Evolutionary conservation across 805 yeast genomes (phyloP).

Genomic region (Grigorovia yakushimaensis): DNA sequence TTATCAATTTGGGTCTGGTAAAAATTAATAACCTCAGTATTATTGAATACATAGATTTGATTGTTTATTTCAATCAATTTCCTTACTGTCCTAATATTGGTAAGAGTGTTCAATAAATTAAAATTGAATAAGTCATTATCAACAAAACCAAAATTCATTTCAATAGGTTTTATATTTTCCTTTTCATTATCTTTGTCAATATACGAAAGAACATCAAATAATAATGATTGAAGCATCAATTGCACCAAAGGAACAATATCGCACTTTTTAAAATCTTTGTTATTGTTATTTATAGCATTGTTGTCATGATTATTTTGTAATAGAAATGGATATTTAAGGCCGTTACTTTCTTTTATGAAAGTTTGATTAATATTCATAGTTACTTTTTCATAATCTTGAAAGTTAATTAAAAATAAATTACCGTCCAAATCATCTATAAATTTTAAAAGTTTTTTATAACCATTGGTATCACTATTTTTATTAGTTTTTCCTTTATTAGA

Average conservation of each 20-base stretch:
- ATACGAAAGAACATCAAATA: not conserved
- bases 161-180: not conserved
- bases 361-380: too few species aligned
- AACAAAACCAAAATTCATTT: not conserved
- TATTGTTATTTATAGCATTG: too few species aligned
- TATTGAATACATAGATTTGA: not conserved
- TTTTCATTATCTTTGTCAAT: too few species aligned
- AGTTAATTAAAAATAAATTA: too few species aligned
- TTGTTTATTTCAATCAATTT: not conserved
- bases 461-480: too few species aligned
- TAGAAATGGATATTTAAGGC: not conserved
- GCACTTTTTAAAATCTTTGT: too few species aligned
- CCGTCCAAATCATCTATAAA: not conserved
- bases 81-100: not conserved
- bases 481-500: too few species aligned
- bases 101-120: not conserved
- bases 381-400: too few species aligned
- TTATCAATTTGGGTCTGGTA: not conserved
- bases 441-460: too few species aligned
- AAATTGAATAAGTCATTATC: not conserved
- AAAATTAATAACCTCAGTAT: not conserved
- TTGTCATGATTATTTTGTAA: too few species aligned
- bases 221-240: not conserved
- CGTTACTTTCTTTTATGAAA: too few species aligned
- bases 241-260: too few species aligned